Base-by-base conservation (phyloP, 2,329 filamentous ascomycete genomes). In the Epichloe festucae region DNA sequence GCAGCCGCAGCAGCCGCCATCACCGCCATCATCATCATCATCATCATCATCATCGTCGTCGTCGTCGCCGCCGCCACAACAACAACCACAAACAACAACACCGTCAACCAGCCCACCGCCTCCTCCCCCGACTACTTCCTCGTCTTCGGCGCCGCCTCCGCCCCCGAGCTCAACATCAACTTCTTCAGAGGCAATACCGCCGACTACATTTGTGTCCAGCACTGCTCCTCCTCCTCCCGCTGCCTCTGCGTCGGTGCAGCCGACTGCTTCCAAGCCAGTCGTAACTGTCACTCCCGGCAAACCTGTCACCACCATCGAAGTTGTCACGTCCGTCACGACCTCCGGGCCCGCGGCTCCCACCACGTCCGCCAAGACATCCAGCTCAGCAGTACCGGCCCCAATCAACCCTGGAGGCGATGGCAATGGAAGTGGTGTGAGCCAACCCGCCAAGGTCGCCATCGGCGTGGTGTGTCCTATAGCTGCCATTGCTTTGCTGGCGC, bases 391-490 rank as follows among this genome's bases (percentile, higher is more conserved):
- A 12, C 55, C 65, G 3, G 63, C 65, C 6, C 52, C 64, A 5
- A 58, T 63, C 53, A 57, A 61, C 49, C 51, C 59, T 55, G 58
- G 61, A 0, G 60, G 64, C 6, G 56, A 60, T 10, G 48, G 57
- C 7, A 51, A 63, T n/a, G 64, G 69, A 5, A 63, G 69, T 6
- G 77, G 79, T 2, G 69, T 90, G 7, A 71, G 65, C 57, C 75
- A 76, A 46, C 75, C 77, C 36, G 85, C 84, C 46, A 90, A 80
- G 59, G 95, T 95, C 55, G 91, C 93, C 7, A 83, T 97, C 48
- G 91, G 90, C 3, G 93, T 98, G 0, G 89, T 96, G 5, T 87
- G 97, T 2, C 93, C 93, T 4, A 91, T 98, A 47, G 89, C 83
- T 1, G 89, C 85, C 1, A 89, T 97, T 39, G 89, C 88, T 2